Evolutionary conservation across 805 yeast species (phyloP), one percentile per base, ranked within the genome.

Genomic region (Metschnikowia aberdeeniae): DNA sequence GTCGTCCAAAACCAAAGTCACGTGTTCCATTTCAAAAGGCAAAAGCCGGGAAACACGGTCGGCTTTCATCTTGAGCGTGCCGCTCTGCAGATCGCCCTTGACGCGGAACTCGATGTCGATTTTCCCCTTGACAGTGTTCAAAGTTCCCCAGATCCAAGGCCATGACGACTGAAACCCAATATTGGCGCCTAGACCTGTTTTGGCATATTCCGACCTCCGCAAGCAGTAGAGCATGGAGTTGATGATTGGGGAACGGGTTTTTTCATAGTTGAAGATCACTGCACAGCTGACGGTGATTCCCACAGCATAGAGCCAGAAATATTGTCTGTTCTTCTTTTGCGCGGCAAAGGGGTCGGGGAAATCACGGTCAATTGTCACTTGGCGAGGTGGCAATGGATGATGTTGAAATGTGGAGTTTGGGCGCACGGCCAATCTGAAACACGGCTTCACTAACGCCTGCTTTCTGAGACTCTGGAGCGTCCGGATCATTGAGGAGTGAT

Each of bases 181-280:
- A 57, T 86, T 82, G 38, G 77, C 78, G 14, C 98, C 98, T 38
- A 92, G 68, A 2, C 68, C 59, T 20, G 77, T 78, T 44, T 80
- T 73, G 9, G 89, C 89, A 36, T 67, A 50, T 8, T 76, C 72
- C 1, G 92, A 84, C 59, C 97, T 75, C 60, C 99, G 79, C 55
- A 92, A 67, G 51, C 88, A 85, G 64, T 88, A 89, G 62, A 93
- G 70, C 4, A 96, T 85, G 6, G 96, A 90, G 34, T 85, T 78
- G 56, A 92, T 85, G 47, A 92, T 78, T 1, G 98, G 97, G 11
- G 96, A 87, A 36, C 86, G 81, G 14, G 89, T 82, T 62, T 89
- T 90, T 63, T 93, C 99, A 66, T 92, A 90, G 71, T 93, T 90
- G 77, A 92, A 84, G 57, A 92, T 86, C 27, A 86, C 76, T 6